A percentile compares a stretch with the other conserved stretches of the same genome.
Evolutionary conservation across 2,329 filamentous ascomycete genomes (phyloP).

Genomic region (Colletotrichum orbiculare): DNA sequence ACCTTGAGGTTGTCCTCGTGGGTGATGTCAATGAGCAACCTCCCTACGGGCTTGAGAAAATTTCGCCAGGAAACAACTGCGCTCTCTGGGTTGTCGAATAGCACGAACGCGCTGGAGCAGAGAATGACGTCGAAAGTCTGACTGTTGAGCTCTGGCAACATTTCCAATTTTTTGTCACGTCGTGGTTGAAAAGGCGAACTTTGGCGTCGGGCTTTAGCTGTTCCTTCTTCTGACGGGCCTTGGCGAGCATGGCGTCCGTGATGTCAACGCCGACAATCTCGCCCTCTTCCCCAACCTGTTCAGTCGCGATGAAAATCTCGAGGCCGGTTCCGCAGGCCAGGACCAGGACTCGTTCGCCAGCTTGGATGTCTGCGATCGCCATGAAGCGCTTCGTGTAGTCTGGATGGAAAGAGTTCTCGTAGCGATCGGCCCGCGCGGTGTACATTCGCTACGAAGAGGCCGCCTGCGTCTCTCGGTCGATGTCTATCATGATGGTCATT

Average conservation of each 20-base stretch:
- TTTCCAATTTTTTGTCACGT: conserved; percentile 43
- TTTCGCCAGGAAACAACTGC: conserved; percentile 44
- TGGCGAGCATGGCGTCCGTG: conserved; percentile 45
- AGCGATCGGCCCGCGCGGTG: conserved; percentile 43
- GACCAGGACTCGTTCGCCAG: conserved; percentile 44
- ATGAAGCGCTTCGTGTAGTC: conserved; percentile 46
- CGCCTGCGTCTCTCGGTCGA: conserved; percentile 37
- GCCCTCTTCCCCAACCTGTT: conserved; percentile 41
- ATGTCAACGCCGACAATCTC: conserved; percentile 46
- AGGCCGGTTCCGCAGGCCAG: conserved; percentile 51
- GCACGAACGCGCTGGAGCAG: conserved; percentile 49
- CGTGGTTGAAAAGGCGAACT: conserved; percentile 41
- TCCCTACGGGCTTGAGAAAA: conserved; percentile 43
- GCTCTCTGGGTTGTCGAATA: conserved; percentile 42
- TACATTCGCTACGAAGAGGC: conserved; percentile 46
- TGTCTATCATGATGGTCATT: conserved; percentile 19
- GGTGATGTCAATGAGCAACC: conserved; percentile 46
- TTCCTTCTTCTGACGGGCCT: conserved; percentile 41
- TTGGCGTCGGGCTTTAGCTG: conserved; percentile 37
- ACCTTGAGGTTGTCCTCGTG: conserved; percentile 45
- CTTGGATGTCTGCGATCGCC: conserved; percentile 39
- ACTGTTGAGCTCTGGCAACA: conserved; percentile 37
- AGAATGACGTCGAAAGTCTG: conserved; percentile 45
- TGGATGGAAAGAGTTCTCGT: conserved; percentile 49
- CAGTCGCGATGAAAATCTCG: conserved; percentile 45